Percentiles rank a stretch among this genome's conserved stretches.
Evolutionary conservation across 495 filamentous ascomycete species (phyloP).

Genomic region (Haplographium delicatum): DNA sequence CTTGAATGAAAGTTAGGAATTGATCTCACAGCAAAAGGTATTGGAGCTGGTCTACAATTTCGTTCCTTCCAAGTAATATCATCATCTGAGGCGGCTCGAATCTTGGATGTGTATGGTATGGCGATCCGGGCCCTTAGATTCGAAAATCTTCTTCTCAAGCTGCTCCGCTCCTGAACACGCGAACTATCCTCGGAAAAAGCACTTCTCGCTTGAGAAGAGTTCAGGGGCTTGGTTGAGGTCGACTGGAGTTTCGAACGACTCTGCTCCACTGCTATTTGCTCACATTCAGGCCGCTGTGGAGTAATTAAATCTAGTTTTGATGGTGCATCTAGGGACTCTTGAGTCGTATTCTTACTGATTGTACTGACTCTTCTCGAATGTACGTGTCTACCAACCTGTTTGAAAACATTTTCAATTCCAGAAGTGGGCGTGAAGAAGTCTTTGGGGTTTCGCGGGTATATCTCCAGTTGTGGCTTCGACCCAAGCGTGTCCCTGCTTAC

Average conservation of each 20-base stretch:
- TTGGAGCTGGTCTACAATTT: constrained; percentile 2
- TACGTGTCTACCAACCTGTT: constrained; percentile 25
- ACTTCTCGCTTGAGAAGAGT: constrained; percentile 31
- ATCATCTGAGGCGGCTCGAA: constrained; percentile 20
- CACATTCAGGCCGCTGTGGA: too few species aligned
- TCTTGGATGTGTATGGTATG: constrained; percentile 8
- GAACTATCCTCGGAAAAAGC: constrained; percentile 40
- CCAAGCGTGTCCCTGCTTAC: constrained; percentile 8
- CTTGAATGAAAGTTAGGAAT: constrained; percentile 7
- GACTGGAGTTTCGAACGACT: not conserved
- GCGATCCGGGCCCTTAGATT: constrained; percentile 18
- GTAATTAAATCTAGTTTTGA: not conserved
- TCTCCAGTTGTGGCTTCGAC: not conserved
- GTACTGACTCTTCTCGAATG: constrained; percentile 31
- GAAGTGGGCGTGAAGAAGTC: constrained; percentile 24
- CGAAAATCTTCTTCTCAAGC: constrained; percentile 30
- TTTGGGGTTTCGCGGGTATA: constrained; percentile 15
- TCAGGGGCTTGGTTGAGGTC: constrained; percentile 18
- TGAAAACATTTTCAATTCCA: constrained; percentile 22
- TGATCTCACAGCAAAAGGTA: constrained; percentile 4
- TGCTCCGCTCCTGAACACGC: constrained; percentile 12
- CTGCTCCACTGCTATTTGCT: too few species aligned
- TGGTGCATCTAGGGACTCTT: not conserved
- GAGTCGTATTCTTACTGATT: constrained; percentile 7
- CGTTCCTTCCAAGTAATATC: constrained; percentile 16